Evolutionary conservation across 1,284 basidiomycete genomes (phyloP).

Genomic region (Sanghuangporus weigelae): DNA sequence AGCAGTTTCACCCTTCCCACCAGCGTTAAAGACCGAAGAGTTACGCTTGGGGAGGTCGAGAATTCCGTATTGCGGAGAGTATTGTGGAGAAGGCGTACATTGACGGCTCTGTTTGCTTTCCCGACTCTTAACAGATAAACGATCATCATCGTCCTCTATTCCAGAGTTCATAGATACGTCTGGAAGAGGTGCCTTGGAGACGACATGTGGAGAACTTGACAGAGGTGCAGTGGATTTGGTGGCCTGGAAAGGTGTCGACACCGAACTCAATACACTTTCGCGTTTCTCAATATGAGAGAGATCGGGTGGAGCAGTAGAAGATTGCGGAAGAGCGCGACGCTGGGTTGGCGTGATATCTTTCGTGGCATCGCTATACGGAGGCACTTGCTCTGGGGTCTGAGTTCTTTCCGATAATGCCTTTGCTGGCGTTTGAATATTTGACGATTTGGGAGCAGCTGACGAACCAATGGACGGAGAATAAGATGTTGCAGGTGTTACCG

Average conservation of each 20-base stretch:
- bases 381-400: not conserved
- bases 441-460: not conserved
- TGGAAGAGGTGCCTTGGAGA: not conserved
- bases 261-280: not conserved
- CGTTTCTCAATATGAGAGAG: not conserved
- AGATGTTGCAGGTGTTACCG: not conserved
- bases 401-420: not conserved
- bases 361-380: not conserved
- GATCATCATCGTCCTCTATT: not conserved
- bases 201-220: not conserved
- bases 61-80: conserved; percentile 26
- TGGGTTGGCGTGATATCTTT: not conserved
- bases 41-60: conserved; percentile 21
- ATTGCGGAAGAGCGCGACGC: conserved; percentile 7
- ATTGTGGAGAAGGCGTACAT: conserved; percentile 21
- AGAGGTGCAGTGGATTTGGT: not conserved
- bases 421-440: not conserved
- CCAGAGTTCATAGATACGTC: too few relatives aligned
- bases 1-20: not conserved
- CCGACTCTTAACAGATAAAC: not conserved
- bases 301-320: conserved; percentile 1
- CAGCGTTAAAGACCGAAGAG: not conserved
- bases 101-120: not conserved
- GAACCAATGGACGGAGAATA: not conserved
- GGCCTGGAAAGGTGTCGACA: not conserved